phyloP scores from a whole-genome alignment of 768 basidiomycete genomes.

The Tricholoma terreum region DNA sequence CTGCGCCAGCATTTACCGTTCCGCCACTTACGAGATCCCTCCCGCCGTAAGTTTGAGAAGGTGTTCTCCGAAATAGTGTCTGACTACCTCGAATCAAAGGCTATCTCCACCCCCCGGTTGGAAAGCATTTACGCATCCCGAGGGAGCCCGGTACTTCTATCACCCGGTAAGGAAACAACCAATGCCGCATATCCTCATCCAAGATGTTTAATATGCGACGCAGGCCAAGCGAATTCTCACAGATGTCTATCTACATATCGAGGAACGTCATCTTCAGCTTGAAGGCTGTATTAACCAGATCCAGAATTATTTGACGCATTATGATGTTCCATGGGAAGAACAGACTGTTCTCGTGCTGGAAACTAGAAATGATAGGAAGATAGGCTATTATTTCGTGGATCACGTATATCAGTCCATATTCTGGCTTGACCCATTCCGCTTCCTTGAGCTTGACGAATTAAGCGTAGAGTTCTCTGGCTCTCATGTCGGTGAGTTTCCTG shows the following conservation, averaged over 20 bases:
- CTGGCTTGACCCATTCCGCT: constrained; percentile 2
- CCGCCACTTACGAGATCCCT: not conserved
- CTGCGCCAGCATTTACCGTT: not conserved
- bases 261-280: not conserved
- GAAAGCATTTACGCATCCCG: constrained; percentile 2
- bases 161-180: not conserved
- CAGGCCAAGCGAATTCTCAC: constrained; percentile 4
- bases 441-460: constrained; percentile 2
- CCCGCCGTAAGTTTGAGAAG: not conserved
- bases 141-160: constrained; percentile 8
- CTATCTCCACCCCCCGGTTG: not conserved
- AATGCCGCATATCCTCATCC: no score
- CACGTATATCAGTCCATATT: constrained; percentile 4
- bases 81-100: not conserved
- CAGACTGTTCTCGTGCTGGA: constrained; percentile 5
- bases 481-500: not conserved
- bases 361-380: not conserved
- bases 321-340: not conserved
- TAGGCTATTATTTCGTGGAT: constrained; percentile 9
- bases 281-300: not conserved
- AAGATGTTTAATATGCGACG: not conserved
- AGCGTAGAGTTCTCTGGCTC: not conserved
- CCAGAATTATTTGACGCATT: not conserved
- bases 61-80: not conserved
- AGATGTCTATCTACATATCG: constrained; percentile 3